Base-by-base conservation (phyloP, 2,329 filamentous ascomycete genomes). In the Colletotrichum ledebouriae region DNA sequence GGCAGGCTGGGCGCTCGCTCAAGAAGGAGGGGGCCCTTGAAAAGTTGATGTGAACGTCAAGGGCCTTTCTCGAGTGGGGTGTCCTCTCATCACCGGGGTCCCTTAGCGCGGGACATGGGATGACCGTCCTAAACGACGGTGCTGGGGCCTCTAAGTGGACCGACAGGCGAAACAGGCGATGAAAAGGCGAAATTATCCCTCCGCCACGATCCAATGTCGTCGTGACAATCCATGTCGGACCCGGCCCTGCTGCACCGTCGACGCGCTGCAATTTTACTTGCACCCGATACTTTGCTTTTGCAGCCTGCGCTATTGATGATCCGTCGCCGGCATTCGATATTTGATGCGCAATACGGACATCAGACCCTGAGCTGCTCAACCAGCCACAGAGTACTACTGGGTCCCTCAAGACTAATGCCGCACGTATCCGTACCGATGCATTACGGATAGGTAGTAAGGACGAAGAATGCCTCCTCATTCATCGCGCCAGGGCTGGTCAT, bases 161-260 rank as follows among this genome's bases (percentile, higher is more conserved):
- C 53, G 41, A 49, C 61, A 59, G 55, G 65, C 55, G 55, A 59
- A 65, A 65, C 62, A 65, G 65, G 55, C 61, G 55, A 68, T 20
- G 55, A 56, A 68, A 65, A 68, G 65, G 59, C 61, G 65, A 68
- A 57, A 68, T 68, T 68, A 60, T 39, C 61, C 59, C 61, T 68
- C 61, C 61, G 65, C 65, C 56, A 65, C 47, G 61, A 59, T 65
- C 65, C 65, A 68, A 44, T 65, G 60, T 64, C 65, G 60, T 46
- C 25, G 65, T 59, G 65, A 64, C 60, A 63, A 64, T 67, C 46
- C 53, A 67, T 67, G 63, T 50, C 41, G 47, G 42, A 10, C 59
- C 49, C 59, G 47, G 41, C 44, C 25, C 39, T 49, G 41, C 33
- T 64, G 59, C 22, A 34, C 22, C 13, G 22, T 29, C 22, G 37